Evolutionary conservation across 2,329 filamentous ascomycete species (phyloP).

Genomic region (Diaporthe destruens): DNA sequence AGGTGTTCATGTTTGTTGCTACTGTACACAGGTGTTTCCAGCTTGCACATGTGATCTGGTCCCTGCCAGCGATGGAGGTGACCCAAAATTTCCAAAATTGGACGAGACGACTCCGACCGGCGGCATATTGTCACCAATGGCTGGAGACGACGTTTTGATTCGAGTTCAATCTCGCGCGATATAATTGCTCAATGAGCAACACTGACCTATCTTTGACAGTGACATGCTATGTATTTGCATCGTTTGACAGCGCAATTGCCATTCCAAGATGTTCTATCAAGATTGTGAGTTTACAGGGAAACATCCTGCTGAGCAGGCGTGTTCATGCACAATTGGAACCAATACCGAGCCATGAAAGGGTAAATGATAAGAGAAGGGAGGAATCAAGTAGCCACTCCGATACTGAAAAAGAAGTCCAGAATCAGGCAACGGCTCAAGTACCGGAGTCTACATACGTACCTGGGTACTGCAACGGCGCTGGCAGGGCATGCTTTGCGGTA

Average conservation of each 20-base stretch:
- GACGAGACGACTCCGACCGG: constrained; percentile 1
- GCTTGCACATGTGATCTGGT: too few species aligned
- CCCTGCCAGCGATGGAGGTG: background rate
- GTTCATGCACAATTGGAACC: background rate
- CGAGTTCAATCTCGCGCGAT: background rate
- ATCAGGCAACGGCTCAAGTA: background rate
- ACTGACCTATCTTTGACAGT: background rate
- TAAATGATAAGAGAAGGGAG: background rate
- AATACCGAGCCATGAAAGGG: background rate
- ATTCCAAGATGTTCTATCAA: background rate
- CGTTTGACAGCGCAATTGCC: background rate
- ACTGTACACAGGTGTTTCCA: background rate
- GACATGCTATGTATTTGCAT: background rate
- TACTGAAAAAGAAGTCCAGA: background rate
- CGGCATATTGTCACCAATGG: constrained; percentile 1
- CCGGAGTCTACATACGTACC: background rate
- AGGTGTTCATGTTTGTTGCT: constrained; percentile 6
- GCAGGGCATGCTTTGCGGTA: too few species aligned
- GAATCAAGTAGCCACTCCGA: too few species aligned
- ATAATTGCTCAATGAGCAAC: background rate
- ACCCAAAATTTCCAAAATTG: background rate
- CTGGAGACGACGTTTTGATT: background rate
- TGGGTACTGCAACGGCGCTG: too few species aligned
- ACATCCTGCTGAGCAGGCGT: background rate
- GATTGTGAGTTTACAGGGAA: too few species aligned